Evolutionary conservation across 2,329 filamentous ascomycete genomes (phyloP), one percentile per base, ranked within the genome.

Genomic region (Curvularia sp.): DNA sequence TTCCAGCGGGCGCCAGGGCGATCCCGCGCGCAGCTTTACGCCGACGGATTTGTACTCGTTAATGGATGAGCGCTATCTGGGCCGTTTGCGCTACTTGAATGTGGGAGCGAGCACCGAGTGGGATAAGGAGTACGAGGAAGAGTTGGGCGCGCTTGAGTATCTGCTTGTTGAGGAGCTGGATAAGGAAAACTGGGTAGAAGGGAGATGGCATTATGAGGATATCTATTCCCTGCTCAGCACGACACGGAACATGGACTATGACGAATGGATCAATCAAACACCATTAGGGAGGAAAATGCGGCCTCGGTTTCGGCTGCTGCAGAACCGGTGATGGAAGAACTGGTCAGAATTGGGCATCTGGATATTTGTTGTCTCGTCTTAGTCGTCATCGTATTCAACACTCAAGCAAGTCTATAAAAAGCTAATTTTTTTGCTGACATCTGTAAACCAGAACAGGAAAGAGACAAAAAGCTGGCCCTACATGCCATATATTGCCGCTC

Each of bases 31-130:
- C 52, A 75, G 77, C 41, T 78, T 81, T 53, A 74, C 71, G 1
- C 72, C 79, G 1, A 74, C 78, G 1, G 80, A 82, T 52, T 61
- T 82, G 18, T 74, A 78, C 50, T 69, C 74, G 6, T 66, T 79
- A 13, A 68, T 81, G 10, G 77, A 80, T 43, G 76, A 79, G 53
- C 75, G 78, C 0, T 75, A 66, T 1, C 61, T 82, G 0, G 79
- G 79, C 1, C 64, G 71, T 2, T 55, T 82, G 59, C 67, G 78
- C 15, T 70, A 67, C n/a, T 59, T 82, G 36, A 63, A 66, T 30
- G 74, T 80, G 8, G 76, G 75, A 5, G 68, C 69, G 60, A 77
- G 72, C 42, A 64, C 79, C 36, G 74, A 74, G n/a, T 82, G 80
- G 80, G 57, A 66, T 21, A 59, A 57, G 3, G 68, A 66, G 41